A percentile compares a stretch with the other conserved stretches of the same genome.
Conservation (phyloP, 495 filamentous ascomycete species). For the Aspergillus saccharolyticus region DNA sequence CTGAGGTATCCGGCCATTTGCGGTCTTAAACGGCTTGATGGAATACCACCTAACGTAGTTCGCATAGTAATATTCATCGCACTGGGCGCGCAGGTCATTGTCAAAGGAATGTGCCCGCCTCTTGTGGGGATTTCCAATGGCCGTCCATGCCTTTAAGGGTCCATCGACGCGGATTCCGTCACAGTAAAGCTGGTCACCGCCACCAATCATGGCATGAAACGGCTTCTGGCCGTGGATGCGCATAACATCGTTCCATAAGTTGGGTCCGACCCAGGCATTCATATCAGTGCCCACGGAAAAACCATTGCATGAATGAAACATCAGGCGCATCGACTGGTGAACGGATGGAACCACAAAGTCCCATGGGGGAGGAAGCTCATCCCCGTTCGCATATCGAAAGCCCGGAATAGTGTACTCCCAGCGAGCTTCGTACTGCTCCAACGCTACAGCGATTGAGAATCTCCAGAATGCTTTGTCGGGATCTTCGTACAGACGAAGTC, state of each 20-base stretch:
- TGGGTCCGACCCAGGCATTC: constrained; percentile 73
- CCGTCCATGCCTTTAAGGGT: constrained; percentile 74
- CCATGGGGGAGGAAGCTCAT: constrained; percentile 36
- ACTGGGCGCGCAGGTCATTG: constrained; percentile 65
- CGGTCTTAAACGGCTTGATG: constrained; percentile 73
- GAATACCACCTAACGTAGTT: constrained; percentile 89
- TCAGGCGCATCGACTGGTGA: constrained; percentile 84
- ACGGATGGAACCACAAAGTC: constrained; percentile 71
- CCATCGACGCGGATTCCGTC: constrained; percentile 81
- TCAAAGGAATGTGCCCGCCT: constrained; percentile 71
- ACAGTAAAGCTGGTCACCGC: constrained; percentile 94
- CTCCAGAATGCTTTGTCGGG: constrained; percentile 74
- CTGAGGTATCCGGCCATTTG: constrained; percentile 84
- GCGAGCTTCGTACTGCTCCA: constrained; percentile 41
- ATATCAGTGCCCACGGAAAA: constrained; percentile 92
- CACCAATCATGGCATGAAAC: constrained; percentile 94
- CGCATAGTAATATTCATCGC: constrained; percentile 83
- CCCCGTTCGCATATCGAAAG: constrained; percentile 33
- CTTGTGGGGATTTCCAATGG: constrained; percentile 76
- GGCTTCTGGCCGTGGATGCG: constrained; percentile 62
- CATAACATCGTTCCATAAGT: constrained; percentile 87
- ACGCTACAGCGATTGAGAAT: constrained; percentile 56
- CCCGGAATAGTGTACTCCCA: constrained; percentile 48
- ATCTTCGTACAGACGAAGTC: constrained; percentile 74
- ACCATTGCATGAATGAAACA: constrained; percentile 96